phyloP scores from a whole-genome alignment of 805 yeast genomes.

The Huiozyma sinensis region DNA sequence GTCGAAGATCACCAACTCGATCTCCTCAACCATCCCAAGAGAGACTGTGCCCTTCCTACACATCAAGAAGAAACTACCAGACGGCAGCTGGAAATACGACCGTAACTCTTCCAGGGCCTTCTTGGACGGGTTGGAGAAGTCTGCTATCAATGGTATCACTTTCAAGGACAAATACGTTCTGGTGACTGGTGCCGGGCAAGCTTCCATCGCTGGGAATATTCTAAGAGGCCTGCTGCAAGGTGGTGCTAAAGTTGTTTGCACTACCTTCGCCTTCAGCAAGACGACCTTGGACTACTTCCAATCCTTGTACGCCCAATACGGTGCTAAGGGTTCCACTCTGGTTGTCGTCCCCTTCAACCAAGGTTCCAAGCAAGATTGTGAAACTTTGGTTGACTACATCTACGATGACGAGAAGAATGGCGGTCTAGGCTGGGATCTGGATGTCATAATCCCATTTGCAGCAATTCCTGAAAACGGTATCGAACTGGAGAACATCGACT shows the following conservation, averaged over 20 bases:
- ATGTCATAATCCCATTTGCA: constrained; percentile 92
- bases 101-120: constrained; percentile 63
- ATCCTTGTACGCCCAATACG: constrained; percentile 81
- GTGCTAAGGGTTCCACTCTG: constrained; percentile 84
- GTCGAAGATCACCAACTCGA: constrained; percentile 60
- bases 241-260: constrained; percentile 95
- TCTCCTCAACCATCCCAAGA: constrained; percentile 60
- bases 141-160: constrained; percentile 89
- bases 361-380: constrained; percentile 91
- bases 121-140: constrained; percentile 84
- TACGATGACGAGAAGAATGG: constrained; percentile 75
- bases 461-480: constrained; percentile 99
- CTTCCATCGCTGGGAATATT: constrained; percentile 96
- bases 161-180: constrained; percentile 82
- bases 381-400: constrained; percentile 73
- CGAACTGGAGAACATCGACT: constrained; percentile 84
- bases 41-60: constrained; percentile 93
- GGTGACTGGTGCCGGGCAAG: constrained; percentile 97
- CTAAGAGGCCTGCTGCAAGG: constrained; percentile 91
- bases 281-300: constrained; percentile 94
- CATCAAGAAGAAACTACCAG: constrained; percentile 63
- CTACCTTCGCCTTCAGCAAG: constrained; percentile 92
- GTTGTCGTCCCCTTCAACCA: constrained; percentile 98
- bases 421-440: constrained; percentile 97
- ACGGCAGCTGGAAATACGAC: constrained; percentile 79